Conservation (phyloP, 306 rosid species). For the Gastrolobium bilobum region DNA sequence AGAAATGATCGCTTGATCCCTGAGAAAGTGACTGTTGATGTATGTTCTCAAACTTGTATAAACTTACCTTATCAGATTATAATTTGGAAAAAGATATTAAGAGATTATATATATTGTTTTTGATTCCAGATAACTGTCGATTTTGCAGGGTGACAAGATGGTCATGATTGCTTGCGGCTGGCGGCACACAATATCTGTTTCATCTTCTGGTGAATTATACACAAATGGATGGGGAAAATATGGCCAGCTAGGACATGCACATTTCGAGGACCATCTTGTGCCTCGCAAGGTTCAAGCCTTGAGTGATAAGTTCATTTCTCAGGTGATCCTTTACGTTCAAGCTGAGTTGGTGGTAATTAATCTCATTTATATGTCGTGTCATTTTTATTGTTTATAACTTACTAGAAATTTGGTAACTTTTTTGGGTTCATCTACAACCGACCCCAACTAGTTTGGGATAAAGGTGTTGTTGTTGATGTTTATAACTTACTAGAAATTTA, state of each 20-base stretch:
- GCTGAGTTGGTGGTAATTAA: slow-evolving; percentile 29
- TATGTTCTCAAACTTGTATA: slow-evolving; percentile 56
- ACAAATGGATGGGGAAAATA: slow-evolving; percentile 96
- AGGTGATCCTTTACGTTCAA: slow-evolving; percentile 60
- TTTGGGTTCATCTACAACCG: too few relatives aligned
- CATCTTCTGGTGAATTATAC: slow-evolving; percentile 75
- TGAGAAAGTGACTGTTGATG: slow-evolving; percentile 76
- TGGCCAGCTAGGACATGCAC: slow-evolving; percentile 97
- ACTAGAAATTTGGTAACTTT: not conserved
- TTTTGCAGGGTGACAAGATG: slow-evolving; percentile 78
- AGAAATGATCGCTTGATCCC: slow-evolving; percentile 86
- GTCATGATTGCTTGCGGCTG: slow-evolving; percentile 95
- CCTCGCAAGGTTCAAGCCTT: slow-evolving; percentile 82
- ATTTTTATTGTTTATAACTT: slow-evolving; percentile 35
- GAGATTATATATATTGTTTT: not conserved
- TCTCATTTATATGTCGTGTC: slow-evolving; percentile 12
- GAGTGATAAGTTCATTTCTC: slow-evolving; percentile 62
- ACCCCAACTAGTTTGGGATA: too few relatives aligned
- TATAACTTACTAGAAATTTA: slow-evolving; percentile 29
- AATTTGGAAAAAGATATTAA: slow-evolving; percentile 1
- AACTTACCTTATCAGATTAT: slow-evolving; percentile 18
- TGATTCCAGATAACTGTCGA: not conserved
- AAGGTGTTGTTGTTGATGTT: slow-evolving; percentile 19
- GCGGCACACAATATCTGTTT: slow-evolving; percentile 92
- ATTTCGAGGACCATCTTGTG: slow-evolving; percentile 84